Base-by-base conservation (phyloP, 2,329 filamentous ascomycete genomes). In the Diaporthe aspalathi region DNA sequence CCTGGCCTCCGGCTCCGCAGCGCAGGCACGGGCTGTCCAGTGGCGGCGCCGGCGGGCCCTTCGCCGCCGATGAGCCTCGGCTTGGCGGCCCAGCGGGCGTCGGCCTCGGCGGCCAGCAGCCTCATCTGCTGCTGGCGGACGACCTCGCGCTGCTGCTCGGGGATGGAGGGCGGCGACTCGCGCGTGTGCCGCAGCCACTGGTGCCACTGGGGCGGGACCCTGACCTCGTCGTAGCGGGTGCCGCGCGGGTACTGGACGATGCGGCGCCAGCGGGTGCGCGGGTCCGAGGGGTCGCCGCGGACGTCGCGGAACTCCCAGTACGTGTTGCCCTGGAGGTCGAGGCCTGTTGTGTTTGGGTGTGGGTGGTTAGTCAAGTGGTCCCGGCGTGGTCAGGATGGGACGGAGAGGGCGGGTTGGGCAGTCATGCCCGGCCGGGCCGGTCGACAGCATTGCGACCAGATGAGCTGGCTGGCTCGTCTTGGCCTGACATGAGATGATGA, bases 111-210 rank as follows among this genome's bases (percentile, higher is more conserved):
- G 16, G 89, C 90, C 20, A 91, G 83, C 7, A 84, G 73, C 78
- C 86, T 87, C 74, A 91, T 84, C 71, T 84, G 83, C 65, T 83
- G 81, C 78, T 85, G 87, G 32, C 90, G 84, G 14, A 78, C 76
- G 1, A 88, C 77, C 67, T 92, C 90, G 43, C 78, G 79, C 8
- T 81, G 76, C 79, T 91, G 89, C 78, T 92, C 90, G 1, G 81
- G 79, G 14, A 92, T 79, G 2, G 83, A 86, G 0, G 90, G 90
- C 2, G 90, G 83, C 0, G 85, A 78, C 2, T 77, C 73, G 24
- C 90, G 87, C 56, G 86, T 88, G 78, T 92, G 84, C 20, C 90
- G 88, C 62, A 92, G 84, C 90, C 90, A 92, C 77, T 92, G 90
- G 80, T 92, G 90, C 90, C 90, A 92, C 74, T 86, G 84, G 14